A percentile compares a stretch with the other conserved stretches of the same genome.
phyloP scores from a whole-genome alignment of 805 yeast species.

The Maudiozyma turicensis region DNA sequence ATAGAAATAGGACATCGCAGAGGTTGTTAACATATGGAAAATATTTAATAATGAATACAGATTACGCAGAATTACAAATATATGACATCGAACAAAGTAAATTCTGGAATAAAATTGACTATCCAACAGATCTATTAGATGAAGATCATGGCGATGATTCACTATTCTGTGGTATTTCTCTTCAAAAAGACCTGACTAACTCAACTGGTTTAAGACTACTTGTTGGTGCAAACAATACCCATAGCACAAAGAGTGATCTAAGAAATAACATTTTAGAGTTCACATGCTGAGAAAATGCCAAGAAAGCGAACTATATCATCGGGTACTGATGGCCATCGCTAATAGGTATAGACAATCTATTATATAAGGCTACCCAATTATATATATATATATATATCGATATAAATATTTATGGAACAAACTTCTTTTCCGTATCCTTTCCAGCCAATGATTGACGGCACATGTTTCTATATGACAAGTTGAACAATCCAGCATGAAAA shows the following conservation, averaged over 20 bases:
- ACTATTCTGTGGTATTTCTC: slow-evolving; percentile 17
- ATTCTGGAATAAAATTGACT: slow-evolving; percentile 20
- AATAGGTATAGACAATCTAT: too few relatives aligned
- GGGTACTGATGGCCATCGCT: too few relatives aligned
- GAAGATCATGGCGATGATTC: neutral
- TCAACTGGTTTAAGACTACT: slow-evolving; percentile 18
- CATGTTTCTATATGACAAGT: too few relatives aligned
- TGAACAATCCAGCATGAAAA: too few relatives aligned
- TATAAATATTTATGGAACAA: too few relatives aligned
- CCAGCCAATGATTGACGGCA: too few relatives aligned
- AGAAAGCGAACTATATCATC: too few relatives aligned
- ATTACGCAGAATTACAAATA: slow-evolving; percentile 20
- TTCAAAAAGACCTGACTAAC: slow-evolving; percentile 19
- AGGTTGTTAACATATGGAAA: slow-evolving; percentile 16
- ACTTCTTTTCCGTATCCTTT: too few relatives aligned
- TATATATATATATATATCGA: too few relatives aligned
- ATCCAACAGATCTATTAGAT: slow-evolving; percentile 7
- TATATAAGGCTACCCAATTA: too few relatives aligned
- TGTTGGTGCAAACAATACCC: slow-evolving; percentile 10
- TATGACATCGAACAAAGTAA: slow-evolving; percentile 14
- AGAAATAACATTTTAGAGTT: slow-evolving; percentile 3
- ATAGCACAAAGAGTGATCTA: neutral
- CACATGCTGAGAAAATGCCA: neutral
- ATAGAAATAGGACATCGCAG: slow-evolving; percentile 19
- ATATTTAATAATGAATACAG: slow-evolving; percentile 18